These are phyloP conservation scores for Rhodotorula paludigena DNA, from an alignment of 768 basidiomycete species.

Conservation along the genomic window DNA sequence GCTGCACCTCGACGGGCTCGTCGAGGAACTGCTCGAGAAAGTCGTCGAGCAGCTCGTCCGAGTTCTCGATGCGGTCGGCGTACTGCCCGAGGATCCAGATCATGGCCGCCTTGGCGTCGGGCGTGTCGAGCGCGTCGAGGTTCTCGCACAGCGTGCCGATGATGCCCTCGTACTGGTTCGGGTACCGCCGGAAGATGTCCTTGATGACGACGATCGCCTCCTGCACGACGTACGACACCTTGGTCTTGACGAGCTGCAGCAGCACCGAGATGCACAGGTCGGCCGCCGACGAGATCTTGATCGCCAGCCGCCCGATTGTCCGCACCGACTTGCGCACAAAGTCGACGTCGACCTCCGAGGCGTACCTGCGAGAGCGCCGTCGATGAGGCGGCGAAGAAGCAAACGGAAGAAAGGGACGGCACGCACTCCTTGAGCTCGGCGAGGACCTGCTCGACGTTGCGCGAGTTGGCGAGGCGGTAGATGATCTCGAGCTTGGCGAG, in stretches of 20 bases:
- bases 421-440: conserved; percentile 89
- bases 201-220: conserved; percentile 96
- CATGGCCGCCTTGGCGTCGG: conserved; percentile 95
- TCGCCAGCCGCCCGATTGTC: conserved; percentile 94
- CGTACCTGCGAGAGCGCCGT: conserved; percentile 60
- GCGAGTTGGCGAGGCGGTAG: conserved; percentile 91
- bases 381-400: not conserved
- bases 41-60: conserved; percentile 90
- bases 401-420: not conserved
- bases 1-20: conserved; percentile 92
- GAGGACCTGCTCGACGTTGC: conserved; percentile 86
- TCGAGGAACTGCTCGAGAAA: conserved; percentile 81
- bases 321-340: conserved; percentile 97
- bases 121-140: conserved; percentile 84
- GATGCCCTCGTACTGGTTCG: conserved; percentile 91
- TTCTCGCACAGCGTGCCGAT: conserved; percentile 90
- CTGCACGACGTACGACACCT: conserved; percentile 93
- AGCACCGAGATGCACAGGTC: conserved; percentile 84
- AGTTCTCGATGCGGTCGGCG: conserved; percentile 89
- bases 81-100: conserved; percentile 98
- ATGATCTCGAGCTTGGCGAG: conserved; percentile 97
- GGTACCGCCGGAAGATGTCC: conserved; percentile 94
- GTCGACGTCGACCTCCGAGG: conserved; percentile 95
- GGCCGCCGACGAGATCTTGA: conserved; percentile 85
- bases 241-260: conserved; percentile 79